Evolutionary conservation across 2,329 filamentous ascomycete species (phyloP).

Genomic region (Chaetomium strumarium): DNA sequence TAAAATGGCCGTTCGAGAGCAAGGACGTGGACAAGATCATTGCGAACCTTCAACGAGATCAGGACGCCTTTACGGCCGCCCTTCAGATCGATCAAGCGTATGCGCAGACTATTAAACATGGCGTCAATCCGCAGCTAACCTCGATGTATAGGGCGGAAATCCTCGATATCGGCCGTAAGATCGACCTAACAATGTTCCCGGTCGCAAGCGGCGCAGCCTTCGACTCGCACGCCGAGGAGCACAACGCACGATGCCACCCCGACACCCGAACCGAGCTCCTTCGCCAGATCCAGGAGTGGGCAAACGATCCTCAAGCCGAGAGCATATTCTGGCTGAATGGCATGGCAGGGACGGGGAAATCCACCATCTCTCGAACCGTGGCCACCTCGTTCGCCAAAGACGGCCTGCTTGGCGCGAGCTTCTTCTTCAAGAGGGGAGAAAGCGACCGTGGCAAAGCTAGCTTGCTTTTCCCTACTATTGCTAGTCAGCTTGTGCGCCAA

Average conservation of each 20-base stretch:
- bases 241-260: slow-evolving; percentile 29
- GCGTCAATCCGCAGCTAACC: no score
- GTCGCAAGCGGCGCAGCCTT: slow-evolving; percentile 24
- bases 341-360: slow-evolving; percentile 37
- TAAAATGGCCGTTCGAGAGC: no score
- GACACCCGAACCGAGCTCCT: slow-evolving; percentile 31
- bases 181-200: slow-evolving; percentile 3
- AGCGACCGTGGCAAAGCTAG: slow-evolving; percentile 31
- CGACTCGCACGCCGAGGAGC: slow-evolving; percentile 31
- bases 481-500: slow-evolving; percentile 27
- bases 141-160: no score
- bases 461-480: slow-evolving; percentile 35
- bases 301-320: slow-evolving; percentile 17
- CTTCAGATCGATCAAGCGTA: no score
- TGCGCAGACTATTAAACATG: no score
- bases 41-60: no score
- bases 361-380: slow-evolving; percentile 33
- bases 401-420: slow-evolving; percentile 30
- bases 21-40: no score
- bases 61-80: no score
- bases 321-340: slow-evolving; percentile 35
- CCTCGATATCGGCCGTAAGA: no score
- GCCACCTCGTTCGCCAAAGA: slow-evolving; percentile 18
- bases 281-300: slow-evolving; percentile 28
- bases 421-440: slow-evolving; percentile 41